Evolutionary conservation across 306 rosid genomes (phyloP), one percentile per base, ranked within the genome.

Genomic region (Trifolium subterraneum): DNA sequence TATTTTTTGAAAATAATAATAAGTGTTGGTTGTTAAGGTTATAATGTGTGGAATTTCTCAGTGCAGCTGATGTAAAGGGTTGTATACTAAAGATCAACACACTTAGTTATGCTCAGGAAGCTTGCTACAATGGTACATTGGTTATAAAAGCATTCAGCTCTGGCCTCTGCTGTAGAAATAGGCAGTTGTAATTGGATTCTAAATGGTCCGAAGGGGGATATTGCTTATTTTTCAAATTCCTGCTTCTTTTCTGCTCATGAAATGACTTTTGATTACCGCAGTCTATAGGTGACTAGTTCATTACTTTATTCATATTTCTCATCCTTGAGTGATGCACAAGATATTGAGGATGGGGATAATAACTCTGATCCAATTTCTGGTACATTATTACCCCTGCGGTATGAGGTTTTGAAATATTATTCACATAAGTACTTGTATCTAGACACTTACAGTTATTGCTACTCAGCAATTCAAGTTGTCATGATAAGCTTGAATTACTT

Each of bases 171-270:
- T 68, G 67, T 87, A 66, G 98, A 93, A 83, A 85, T 93, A 71
- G 97, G 98, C 33, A 67, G 89, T 81, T 93, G 94, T 88, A 93
- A 93, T 79, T 93, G 98, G 98, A 77, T 78, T 41, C 78, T 93
- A 48, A 76, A 79, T 80, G 81, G 90, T 75, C 93, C 93, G 41
- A 88, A 87, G 82, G 87, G 93, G 45, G 84, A 88, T 73, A 59
- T 91, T 82, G 84, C 90, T 13, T 87, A 86, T 80, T 78, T 93
- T 79, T 88, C 98, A 22, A 86, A 87, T 63, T 93, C 97, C 71
- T 81, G 86, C 84, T 91, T 93, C 80, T 70, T 54, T 79, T 83
- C 97, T 75, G 77, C 85, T 29, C 90, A 91, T 80, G 91, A 96
- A 4, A 89, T 88, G 98, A 61, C 79, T 74, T 88, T 93, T 75